phyloP scores from a whole-genome alignment of 805 yeast genomes.

The Wickerhamomyces chambardii region DNA sequence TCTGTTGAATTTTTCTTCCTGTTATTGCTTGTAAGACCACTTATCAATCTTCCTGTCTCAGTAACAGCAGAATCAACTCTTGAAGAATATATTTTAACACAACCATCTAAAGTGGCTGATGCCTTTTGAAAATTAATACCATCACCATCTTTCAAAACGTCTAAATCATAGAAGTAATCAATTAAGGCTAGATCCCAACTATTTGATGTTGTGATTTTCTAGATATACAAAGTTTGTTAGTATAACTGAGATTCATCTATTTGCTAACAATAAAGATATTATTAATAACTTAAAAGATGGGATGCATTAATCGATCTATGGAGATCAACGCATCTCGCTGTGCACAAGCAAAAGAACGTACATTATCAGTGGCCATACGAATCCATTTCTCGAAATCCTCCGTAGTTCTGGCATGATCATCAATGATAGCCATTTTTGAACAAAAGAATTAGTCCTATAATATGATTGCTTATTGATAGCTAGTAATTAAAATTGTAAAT shows the following conservation, averaged over 20 bases:
- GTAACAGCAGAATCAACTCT: constrained; percentile 91
- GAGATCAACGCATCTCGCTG: too few relatives aligned
- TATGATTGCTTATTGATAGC: too few relatives aligned
- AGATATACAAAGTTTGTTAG: too few relatives aligned
- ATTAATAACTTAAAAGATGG: too few relatives aligned
- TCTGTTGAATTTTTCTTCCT: not conserved
- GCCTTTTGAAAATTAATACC: constrained; percentile 86
- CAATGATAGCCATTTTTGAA: too few relatives aligned
- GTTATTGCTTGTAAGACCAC: constrained; percentile 45
- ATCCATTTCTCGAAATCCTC: constrained; percentile 19
- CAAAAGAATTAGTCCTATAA: too few relatives aligned
- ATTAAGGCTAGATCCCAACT: constrained; percentile 89
- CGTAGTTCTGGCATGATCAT: too few relatives aligned
- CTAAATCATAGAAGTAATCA: constrained; percentile 83
- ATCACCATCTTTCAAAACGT: constrained; percentile 67
- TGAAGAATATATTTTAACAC: constrained; percentile 85
- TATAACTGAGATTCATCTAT: too few relatives aligned
- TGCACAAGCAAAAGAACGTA: too few relatives aligned
- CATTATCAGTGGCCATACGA: constrained; percentile 19
- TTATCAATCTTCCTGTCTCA: constrained; percentile 77
- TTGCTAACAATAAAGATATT: too few relatives aligned
- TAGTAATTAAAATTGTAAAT: too few relatives aligned
- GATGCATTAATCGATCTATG: too few relatives aligned
- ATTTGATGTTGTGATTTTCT: constrained; percentile 71
- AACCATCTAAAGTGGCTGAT: constrained; percentile 85